A percentile compares a stretch with the other conserved stretches of the same genome.
Conservation (phyloP, 225 moss, liverwort and hornwort species). For the Pseudisothecium myosuroides region DNA sequence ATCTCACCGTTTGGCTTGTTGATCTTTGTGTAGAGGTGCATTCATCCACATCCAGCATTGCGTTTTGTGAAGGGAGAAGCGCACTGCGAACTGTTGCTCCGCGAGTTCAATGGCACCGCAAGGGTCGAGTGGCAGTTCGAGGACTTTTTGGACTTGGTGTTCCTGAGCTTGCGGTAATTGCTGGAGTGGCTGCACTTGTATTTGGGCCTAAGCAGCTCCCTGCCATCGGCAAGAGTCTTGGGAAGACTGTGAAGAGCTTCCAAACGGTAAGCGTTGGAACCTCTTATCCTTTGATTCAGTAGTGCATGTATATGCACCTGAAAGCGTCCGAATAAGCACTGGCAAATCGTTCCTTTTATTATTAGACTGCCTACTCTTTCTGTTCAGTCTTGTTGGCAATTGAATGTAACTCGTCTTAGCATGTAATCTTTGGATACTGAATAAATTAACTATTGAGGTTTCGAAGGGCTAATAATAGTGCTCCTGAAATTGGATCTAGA, state of each 20-base stretch:
- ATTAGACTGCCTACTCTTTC: neutral
- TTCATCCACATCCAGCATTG: constrained; percentile 17
- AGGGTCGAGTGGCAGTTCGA: constrained; percentile 34
- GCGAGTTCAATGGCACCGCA: constrained; percentile 1
- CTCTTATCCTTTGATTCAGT: neutral
- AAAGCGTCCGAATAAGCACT: neutral
- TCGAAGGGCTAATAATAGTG: neutral
- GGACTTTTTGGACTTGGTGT: constrained; percentile 85
- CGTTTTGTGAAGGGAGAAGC: constrained; percentile 20
- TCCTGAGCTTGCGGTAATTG: constrained; percentile 92
- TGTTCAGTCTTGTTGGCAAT: neutral
- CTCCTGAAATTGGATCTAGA: neutral
- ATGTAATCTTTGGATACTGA: neutral
- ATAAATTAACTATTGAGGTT: neutral
- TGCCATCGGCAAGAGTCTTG: constrained; percentile 78
- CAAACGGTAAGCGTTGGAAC: constrained; percentile 36
- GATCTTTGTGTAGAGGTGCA: constrained; percentile 20
- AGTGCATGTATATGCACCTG: neutral
- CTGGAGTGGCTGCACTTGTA: constrained; percentile 81
- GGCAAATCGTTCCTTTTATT: neutral
- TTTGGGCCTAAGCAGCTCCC: constrained; percentile 96
- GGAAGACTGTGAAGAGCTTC: constrained; percentile 89
- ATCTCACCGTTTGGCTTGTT: neutral
- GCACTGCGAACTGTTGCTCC: neutral
- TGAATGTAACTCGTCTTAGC: neutral